Conservation (phyloP, 2,329 filamentous ascomycete species). For the Fusarium tricinctum region DNA sequence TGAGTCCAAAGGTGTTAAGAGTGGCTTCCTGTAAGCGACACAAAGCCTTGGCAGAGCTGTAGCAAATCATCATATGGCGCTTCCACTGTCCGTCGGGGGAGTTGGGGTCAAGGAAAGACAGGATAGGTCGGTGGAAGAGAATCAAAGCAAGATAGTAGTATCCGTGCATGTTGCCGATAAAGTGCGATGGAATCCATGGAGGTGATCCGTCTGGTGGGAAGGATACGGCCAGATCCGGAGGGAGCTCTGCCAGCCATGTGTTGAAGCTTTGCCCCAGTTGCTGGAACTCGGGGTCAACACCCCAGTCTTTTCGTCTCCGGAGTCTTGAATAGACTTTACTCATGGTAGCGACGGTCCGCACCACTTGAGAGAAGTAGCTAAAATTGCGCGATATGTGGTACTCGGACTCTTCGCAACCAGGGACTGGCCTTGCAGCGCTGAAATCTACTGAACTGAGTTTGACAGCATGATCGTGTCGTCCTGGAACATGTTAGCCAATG, state of each 20-base stretch:
- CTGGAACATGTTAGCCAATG: constrained; percentile 58
- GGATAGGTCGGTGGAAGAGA: constrained; percentile 87
- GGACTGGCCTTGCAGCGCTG: constrained; percentile 71
- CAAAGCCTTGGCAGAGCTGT: constrained; percentile 84
- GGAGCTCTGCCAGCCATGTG: constrained; percentile 82
- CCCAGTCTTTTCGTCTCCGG: constrained; percentile 87
- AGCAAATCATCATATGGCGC: constrained; percentile 87
- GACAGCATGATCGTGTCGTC: constrained; percentile 83
- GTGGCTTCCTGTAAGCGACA: constrained; percentile 90
- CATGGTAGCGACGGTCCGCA: constrained; percentile 83
- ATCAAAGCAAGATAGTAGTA: constrained; percentile 91
- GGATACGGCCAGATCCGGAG: constrained; percentile 80
- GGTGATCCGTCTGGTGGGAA: constrained; percentile 84
- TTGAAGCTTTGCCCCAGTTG: constrained; percentile 83
- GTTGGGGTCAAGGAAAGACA: constrained; percentile 82
- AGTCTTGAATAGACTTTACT: constrained; percentile 80
- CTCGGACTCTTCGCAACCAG: constrained; percentile 80
- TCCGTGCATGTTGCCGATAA: constrained; percentile 88
- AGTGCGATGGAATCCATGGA: constrained; percentile 88
- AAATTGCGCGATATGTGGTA: constrained; percentile 86
- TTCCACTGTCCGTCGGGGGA: constrained; percentile 83
- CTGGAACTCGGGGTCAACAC: constrained; percentile 84
- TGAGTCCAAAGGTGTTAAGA: constrained; percentile 80
- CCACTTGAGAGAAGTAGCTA: constrained; percentile 81
- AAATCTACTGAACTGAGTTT: constrained; percentile 83